phyloP scores from a whole-genome alignment of 2,329 filamentous ascomycete genomes.

The Fusarium foetens region DNA sequence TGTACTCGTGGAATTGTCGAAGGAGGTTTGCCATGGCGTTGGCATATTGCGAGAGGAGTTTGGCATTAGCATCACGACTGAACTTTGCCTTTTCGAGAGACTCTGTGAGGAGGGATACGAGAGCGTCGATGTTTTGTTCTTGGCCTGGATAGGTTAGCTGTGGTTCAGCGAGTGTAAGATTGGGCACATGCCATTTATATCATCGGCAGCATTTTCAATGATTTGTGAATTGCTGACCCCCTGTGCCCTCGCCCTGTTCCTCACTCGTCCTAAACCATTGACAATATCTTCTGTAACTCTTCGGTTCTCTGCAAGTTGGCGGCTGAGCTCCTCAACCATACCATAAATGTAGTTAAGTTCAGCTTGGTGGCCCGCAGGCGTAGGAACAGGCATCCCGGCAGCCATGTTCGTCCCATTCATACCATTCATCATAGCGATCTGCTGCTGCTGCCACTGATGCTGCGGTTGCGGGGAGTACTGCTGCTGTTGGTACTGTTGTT shows the following conservation, averaged over 20 bases:
- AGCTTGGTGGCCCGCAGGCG: slow-evolving; percentile 74
- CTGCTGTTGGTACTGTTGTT: slow-evolving; percentile 38
- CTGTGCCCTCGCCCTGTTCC: slow-evolving; percentile 63
- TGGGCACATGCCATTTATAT: slow-evolving; percentile 62
- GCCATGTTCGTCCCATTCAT: slow-evolving; percentile 61
- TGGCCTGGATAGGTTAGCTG: slow-evolving; percentile 56
- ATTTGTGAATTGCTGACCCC: slow-evolving; percentile 68
- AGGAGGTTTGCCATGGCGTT: slow-evolving; percentile 66
- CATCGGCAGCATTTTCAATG: slow-evolving; percentile 64
- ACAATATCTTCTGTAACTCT: slow-evolving; percentile 72
- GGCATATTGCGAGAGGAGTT: slow-evolving; percentile 67
- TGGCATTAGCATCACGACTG: slow-evolving; percentile 69
- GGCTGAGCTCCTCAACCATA: slow-evolving; percentile 74
- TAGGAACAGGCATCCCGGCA: slow-evolving; percentile 63
- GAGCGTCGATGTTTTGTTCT: slow-evolving; percentile 68
- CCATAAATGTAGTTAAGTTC: slow-evolving; percentile 75
- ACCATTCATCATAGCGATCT: slow-evolving; percentile 57
- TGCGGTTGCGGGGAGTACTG: slow-evolving; percentile 36
- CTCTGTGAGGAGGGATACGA: slow-evolving; percentile 69
- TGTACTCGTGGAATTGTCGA: slow-evolving; percentile 73
- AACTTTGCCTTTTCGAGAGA: slow-evolving; percentile 70
- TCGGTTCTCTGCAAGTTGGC: slow-evolving; percentile 70
- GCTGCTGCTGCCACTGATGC: slow-evolving; percentile 41
- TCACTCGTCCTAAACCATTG: slow-evolving; percentile 69
- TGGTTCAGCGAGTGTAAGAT: background rate